Base-by-base conservation (phyloP, 768 basidiomycete species). In the Naganishia randhawae region DNA sequence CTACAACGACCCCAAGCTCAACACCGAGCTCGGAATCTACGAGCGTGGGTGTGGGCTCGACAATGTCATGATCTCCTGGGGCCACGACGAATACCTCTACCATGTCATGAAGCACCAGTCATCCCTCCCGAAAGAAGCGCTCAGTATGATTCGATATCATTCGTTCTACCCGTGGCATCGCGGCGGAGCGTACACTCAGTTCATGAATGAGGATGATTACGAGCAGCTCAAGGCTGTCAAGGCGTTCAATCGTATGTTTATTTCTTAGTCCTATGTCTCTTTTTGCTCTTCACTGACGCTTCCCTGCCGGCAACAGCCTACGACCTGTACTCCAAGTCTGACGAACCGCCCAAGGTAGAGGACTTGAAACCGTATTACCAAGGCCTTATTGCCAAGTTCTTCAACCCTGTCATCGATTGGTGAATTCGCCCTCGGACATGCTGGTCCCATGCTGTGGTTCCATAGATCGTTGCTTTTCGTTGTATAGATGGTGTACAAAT, bases 121-220 rank as follows among this genome's bases (percentile, higher is more conserved):
- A 70, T 84, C 84, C 5, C 86, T 94, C 0, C 92, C 92, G 3
- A 84, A 84, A 41, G 92, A 91, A 73, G 92, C 85, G 0, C 83
- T 95, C 31, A 87, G 89, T 9, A 95, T 95, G 92, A 91, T 95
- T 75, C 86, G 92, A 37, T 95, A 90, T 78, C 92, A 94, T 81
- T 90, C 89, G 74, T 94, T 94, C 84, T 95, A 94, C 81, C 92
- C 92, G 80, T 93, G 91, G 92, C 92, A 95, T 80, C 85, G 92
- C 50, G 92, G 93, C 76, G 84, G 84, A 64, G 92, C 92, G 0
- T 95, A 95, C 81, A 77, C 79, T 27, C 88, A 93, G 75, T 85
- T 95, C 54, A 87, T 85, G 70, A 87, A 87, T 77, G 88, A 88
- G 19, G 86, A 87, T n/a, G 81, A 80, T 67, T 37, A 76, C 39